A percentile compares a stretch with the other conserved stretches of the same genome.
These are phyloP conservation scores for Dalbergia cochinchinensis DNA, from an alignment of 306 rosid genomes.

Conservation along the genomic window DNA sequence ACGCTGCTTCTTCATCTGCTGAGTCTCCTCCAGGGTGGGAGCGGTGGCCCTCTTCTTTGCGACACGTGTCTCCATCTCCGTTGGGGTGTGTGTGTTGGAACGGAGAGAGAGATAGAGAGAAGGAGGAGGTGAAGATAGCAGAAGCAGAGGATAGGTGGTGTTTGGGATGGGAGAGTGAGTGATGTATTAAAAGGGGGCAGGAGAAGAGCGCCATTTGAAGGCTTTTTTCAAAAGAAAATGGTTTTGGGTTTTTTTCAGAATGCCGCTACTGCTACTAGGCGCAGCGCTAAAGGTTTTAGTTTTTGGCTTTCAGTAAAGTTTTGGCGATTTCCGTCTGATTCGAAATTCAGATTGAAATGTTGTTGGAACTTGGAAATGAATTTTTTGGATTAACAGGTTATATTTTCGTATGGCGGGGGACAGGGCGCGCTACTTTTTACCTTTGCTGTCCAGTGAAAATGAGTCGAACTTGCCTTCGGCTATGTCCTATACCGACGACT, in stretches of 20 bases:
- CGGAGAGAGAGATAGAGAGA: background rate
- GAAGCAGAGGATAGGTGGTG: background rate
- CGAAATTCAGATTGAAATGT: background rate
- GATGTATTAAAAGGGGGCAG: background rate
- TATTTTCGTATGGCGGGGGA: background rate
- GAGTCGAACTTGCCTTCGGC: background rate
- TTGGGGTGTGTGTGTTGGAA: background rate
- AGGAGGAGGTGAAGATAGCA: background rate
- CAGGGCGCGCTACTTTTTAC: background rate
- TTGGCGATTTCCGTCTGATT: background rate
- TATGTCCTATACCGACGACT: no score
- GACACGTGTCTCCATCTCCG: slow-evolving; percentile 61
- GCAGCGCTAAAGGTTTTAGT: background rate
- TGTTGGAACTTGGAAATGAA: background rate
- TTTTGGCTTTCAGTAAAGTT: no score
- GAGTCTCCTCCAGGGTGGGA: slow-evolving; percentile 35
- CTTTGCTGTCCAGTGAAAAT: background rate
- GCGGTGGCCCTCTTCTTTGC: slow-evolving; percentile 54
- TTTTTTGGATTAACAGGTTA: no score
- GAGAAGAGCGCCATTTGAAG: background rate
- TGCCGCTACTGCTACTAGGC: background rate
- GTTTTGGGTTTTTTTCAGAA: background rate
- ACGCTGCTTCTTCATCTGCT: slow-evolving; percentile 53
- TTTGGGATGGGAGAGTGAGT: background rate
- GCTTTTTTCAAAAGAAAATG: background rate